Conservation (phyloP, 225 moss, liverwort and hornwort species). For the Physcomitrellopsis africana region DNA sequence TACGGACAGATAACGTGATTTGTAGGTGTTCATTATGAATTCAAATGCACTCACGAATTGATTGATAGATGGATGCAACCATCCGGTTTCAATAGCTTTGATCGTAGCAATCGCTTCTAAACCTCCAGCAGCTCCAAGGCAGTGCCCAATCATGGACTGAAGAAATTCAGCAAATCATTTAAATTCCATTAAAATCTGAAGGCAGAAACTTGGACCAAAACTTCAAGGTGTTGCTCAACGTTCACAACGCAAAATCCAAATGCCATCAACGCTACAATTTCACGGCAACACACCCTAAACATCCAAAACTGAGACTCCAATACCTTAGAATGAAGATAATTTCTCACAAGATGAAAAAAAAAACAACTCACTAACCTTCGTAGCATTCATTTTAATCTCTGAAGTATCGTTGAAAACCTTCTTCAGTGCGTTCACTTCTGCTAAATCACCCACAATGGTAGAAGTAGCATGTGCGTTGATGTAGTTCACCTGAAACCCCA, state of each 20-base stretch:
- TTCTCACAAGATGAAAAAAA: background rate
- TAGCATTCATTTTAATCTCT: slow-evolving; percentile 84
- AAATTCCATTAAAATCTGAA: background rate
- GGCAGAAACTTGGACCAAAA: background rate
- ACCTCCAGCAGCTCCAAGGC: slow-evolving; percentile 74
- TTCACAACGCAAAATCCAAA: background rate
- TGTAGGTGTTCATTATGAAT: no score
- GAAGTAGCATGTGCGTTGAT: slow-evolving; percentile 95
- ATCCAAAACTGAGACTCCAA: background rate
- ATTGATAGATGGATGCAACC: slow-evolving; percentile 86
- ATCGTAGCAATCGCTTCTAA: slow-evolving; percentile 84
- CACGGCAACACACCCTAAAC: background rate
- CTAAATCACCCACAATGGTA: slow-evolving; percentile 82
- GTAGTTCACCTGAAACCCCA: slow-evolving; percentile 58
- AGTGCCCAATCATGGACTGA: slow-evolving; percentile 90
- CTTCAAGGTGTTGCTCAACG: background rate
- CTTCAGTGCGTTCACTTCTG: slow-evolving; percentile 87
- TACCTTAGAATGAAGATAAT: background rate
- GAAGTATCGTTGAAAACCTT: slow-evolving; percentile 75
- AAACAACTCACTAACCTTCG: slow-evolving; percentile 50
- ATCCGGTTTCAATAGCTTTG: slow-evolving; percentile 79
- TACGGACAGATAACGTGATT: no score
- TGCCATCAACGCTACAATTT: background rate
- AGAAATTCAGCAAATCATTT: slow-evolving; percentile 11
- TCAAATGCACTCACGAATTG: slow-evolving; percentile 66